Evolutionary conservation across 208 protist species (phyloP), one percentile per base, ranked within the genome.

Genomic region (Leishmania aethiopica): DNA sequence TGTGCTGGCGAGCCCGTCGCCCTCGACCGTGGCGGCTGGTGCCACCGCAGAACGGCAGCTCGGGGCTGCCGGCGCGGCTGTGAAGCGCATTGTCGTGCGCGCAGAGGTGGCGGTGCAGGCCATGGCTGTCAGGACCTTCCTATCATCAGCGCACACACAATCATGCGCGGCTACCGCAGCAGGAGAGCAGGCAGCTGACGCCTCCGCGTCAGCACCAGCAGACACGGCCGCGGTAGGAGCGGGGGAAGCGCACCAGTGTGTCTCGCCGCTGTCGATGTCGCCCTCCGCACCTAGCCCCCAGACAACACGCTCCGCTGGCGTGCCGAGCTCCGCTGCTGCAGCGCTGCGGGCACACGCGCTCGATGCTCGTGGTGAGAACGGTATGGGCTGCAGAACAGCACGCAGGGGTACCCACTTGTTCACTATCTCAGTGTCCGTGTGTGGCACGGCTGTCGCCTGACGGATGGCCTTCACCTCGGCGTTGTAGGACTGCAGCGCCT

Each of bases 401-500:
- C 53, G 47, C 10, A 76, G 32, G 13, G 75, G 75, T 32, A 69
- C 53, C 17, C 75, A 78, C 53, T n/a, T 77, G 32, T 35, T 45
- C 2, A 1, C 7, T 13, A 28, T 15, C 35, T 35, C 4, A 8
- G 32, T n/a, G 57, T 32, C 25, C 37, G 25, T 17, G 59, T n/a
- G 13, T 37, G 28, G 19, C 19, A 15, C 7, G 17, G 37, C 45
- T 17, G 32, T 8, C n/a, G 49, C 35, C 0, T 40, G 10, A 22
- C 19, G 7, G 53, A 66, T 35, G 6, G 55, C 81, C 10, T 60
- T 47, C 7, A 85, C 49, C 35, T 80, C 75, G 1, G 45, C 77
- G 77, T 81, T 85, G 71, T 84, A 84, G 13, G 35, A 40, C 40
- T 28, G 55, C 71, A 85, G 35, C 28, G 81, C 81, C 51, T 19